Percentiles rank a stretch among this genome's conserved stretches.
These are phyloP conservation scores for Chimonanthus salicifolius DNA, from an alignment of 164 flowering plant genomes.

Conservation along the genomic window DNA sequence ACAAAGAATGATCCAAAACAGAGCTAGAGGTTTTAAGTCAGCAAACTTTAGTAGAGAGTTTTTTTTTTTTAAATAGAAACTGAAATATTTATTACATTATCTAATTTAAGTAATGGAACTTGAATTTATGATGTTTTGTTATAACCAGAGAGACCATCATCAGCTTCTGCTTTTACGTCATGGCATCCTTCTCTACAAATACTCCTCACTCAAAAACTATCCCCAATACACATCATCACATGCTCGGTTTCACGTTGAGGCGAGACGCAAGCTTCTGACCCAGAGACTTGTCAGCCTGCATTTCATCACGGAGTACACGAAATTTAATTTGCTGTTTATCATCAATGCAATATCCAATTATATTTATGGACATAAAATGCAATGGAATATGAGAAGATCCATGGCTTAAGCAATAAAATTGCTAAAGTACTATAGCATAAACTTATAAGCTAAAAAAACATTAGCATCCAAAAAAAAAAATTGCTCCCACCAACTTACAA, in stretches of 20 bases:
- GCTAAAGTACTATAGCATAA: not conserved
- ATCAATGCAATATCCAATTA: not conserved
- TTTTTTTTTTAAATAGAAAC: not conserved
- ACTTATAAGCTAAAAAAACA: not conserved
- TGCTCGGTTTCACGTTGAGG: slow-evolving; percentile 72
- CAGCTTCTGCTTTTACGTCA: not conserved
- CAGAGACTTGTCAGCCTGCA: slow-evolving; percentile 75
- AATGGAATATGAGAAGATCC: not conserved
- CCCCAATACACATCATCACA: slow-evolving; percentile 25
- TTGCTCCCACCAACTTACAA: not conserved
- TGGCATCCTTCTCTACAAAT: not conserved
- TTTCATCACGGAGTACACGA: not conserved
- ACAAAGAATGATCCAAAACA: too few species aligned
- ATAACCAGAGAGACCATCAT: not conserved
- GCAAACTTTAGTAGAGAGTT: not conserved
- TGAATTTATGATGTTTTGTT: not conserved
- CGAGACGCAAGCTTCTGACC: slow-evolving; percentile 85
- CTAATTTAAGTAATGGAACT: not conserved
- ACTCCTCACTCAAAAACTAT: slow-evolving; percentile 11
- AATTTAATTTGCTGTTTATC: too few species aligned
- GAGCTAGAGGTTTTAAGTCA: not conserved
- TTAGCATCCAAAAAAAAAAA: too few species aligned
- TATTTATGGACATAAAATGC: not conserved
- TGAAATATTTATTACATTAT: not conserved
- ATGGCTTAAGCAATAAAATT: not conserved